phyloP scores from a whole-genome alignment of 257 asterid species.

The Solanum dulcamara region DNA sequence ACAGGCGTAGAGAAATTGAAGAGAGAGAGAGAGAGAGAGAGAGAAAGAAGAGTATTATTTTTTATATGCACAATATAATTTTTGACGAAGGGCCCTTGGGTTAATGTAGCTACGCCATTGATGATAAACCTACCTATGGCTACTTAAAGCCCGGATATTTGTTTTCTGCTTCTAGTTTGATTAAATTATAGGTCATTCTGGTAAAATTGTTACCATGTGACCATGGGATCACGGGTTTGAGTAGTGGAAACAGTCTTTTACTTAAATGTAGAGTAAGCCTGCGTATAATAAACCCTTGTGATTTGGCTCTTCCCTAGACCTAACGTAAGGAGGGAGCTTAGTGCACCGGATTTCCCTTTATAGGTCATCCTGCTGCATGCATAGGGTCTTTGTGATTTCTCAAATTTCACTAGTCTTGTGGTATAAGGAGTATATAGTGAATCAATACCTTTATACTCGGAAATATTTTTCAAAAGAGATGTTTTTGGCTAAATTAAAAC shows the following conservation, averaged over 20 bases:
- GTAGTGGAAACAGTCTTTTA: neutral
- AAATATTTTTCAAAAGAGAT: neutral
- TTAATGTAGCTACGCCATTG: no score
- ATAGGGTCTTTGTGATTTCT: neutral
- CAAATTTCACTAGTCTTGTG: neutral
- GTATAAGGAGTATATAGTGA: neutral
- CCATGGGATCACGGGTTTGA: neutral
- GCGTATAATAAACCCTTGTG: neutral
- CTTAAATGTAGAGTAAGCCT: neutral
- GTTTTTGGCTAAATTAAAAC: neutral
- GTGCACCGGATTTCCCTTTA: neutral
- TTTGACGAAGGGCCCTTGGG: no score
- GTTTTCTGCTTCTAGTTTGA: neutral
- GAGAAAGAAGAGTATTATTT: no score
- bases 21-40: no score
- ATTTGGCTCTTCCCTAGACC: neutral
- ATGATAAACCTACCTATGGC: neutral
- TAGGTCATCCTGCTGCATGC: neutral
- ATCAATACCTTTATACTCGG: neutral
- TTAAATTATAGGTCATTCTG: neutral
- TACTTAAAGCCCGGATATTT: neutral
- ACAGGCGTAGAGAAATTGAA: no score
- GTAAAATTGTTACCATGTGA: neutral
- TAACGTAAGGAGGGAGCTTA: neutral
- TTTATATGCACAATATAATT: no score